phyloP scores from a whole-genome alignment of 345 rosid species.

The Psidium guajava region DNA sequence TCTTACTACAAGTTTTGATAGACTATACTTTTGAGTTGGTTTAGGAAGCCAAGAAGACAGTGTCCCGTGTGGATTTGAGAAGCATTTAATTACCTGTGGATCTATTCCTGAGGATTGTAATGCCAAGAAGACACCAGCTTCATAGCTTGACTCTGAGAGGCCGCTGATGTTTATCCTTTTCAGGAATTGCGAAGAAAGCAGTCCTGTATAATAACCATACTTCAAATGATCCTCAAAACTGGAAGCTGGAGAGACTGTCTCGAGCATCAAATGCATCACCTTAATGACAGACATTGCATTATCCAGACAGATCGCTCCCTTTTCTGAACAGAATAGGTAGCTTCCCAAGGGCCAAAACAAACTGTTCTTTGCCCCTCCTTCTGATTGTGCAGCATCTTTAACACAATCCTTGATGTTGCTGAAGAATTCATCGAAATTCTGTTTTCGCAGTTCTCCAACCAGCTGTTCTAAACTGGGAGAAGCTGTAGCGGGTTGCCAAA shows the following conservation, averaged over 20 bases:
- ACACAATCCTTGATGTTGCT: slow-evolving; percentile 3
- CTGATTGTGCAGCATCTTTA: neutral
- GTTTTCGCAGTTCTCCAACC: neutral
- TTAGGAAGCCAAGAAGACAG: neutral
- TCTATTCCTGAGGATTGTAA: slow-evolving; percentile 51
- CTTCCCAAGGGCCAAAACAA: slow-evolving; percentile 66
- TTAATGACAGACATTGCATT: slow-evolving; percentile 33
- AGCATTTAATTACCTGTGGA: slow-evolving; percentile 12
- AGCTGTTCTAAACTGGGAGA: slow-evolving; percentile 21
- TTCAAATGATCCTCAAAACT: slow-evolving; percentile 46
- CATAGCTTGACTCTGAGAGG: slow-evolving; percentile 42
- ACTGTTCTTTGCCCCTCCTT: neutral
- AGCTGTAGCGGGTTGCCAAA: neutral
- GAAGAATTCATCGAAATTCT: slow-evolving; percentile 9
- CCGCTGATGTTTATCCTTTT: slow-evolving; percentile 16
- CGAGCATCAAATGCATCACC: slow-evolving; percentile 45
- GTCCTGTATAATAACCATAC: slow-evolving; percentile 38
- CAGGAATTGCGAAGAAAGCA: slow-evolving; percentile 24
- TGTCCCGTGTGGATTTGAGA: neutral
- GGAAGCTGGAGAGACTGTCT: slow-evolving; percentile 10
- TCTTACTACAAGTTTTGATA: neutral
- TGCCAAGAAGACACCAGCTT: slow-evolving; percentile 53
- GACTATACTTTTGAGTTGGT: neutral
- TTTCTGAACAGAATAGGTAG: slow-evolving; percentile 52
- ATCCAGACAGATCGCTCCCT: slow-evolving; percentile 69